Evolutionary conservation across 2,329 filamentous ascomycete species (phyloP).

Genomic region (Neodidymelliopsis sp.): DNA sequence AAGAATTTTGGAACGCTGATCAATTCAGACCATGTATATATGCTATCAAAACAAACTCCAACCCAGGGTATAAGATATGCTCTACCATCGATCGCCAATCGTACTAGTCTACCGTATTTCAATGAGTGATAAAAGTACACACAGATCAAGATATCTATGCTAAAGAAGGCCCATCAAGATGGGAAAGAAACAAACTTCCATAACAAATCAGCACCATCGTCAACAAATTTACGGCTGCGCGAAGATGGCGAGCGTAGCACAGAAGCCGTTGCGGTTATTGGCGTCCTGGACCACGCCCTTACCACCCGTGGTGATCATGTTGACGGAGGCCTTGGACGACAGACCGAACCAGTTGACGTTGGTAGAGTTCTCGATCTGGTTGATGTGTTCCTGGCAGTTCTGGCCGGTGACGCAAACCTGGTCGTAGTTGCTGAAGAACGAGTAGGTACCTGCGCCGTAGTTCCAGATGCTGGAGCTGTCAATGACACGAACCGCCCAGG

Average conservation of each 20-base stretch:
- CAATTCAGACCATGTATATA: slow-evolving; percentile 14
- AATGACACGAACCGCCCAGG: slow-evolving; percentile 57
- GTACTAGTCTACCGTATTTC: slow-evolving; percentile 4
- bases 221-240: slow-evolving; percentile 23
- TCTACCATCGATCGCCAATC: slow-evolving; percentile 12
- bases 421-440: slow-evolving; percentile 66
- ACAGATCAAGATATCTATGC: slow-evolving; percentile 2
- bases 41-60: slow-evolving; percentile 13
- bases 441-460: slow-evolving; percentile 62
- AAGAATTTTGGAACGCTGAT: slow-evolving; percentile 3
- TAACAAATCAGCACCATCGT: slow-evolving; percentile 23
- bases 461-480: slow-evolving; percentile 53
- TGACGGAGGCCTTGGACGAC: slow-evolving; percentile 58
- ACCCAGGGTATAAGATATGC: slow-evolving; percentile 21
- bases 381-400: slow-evolving; percentile 62
- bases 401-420: slow-evolving; percentile 57
- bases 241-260: slow-evolving; percentile 55
- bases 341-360: slow-evolving; percentile 58
- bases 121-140: slow-evolving; percentile 3
- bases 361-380: slow-evolving; percentile 52
- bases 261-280: slow-evolving; percentile 59
- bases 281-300: slow-evolving; percentile 48
- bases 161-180: slow-evolving; percentile 16
- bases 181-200: slow-evolving; percentile 32
- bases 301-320: slow-evolving; percentile 56